These are phyloP conservation scores for Hemileccinum impolitum DNA, from an alignment of 768 basidiomycete species.

Conservation along the genomic window DNA sequence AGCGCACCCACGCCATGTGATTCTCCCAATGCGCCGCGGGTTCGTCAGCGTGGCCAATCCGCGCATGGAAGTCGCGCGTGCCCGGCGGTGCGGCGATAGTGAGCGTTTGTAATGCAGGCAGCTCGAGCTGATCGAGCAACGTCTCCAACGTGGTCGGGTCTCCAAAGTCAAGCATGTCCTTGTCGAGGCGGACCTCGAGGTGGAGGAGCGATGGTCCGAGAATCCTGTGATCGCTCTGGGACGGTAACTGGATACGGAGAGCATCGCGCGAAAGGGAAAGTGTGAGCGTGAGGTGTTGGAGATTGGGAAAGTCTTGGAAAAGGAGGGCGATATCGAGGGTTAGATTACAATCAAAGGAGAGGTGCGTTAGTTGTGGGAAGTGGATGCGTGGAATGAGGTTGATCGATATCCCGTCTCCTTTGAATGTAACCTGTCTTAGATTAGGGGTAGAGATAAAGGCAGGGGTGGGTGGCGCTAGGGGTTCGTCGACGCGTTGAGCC, in stretches of 20 bases:
- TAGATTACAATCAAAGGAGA: constrained; percentile 18
- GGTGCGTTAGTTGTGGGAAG: constrained; percentile 21
- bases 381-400: constrained; percentile 16
- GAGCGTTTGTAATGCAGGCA: constrained; percentile 19
- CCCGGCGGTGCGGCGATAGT: constrained; percentile 5
- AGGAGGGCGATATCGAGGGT: constrained; percentile 19
- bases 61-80: no score
- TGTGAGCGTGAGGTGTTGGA: constrained; percentile 15
- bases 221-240: neutral
- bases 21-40: neutral
- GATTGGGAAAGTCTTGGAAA: constrained; percentile 15
- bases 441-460: constrained; percentile 12
- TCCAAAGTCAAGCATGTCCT: constrained; percentile 20
- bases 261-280: constrained; percentile 10
- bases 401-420: constrained; percentile 10
- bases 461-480: neutral
- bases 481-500: constrained; percentile 4
- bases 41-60: neutral
- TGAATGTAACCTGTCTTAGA: constrained; percentile 14
- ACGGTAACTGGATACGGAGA: constrained; percentile 10
- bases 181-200: constrained; percentile 21
- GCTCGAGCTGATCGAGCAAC: constrained; percentile 20
- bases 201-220: constrained; percentile 6
- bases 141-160: constrained; percentile 12
- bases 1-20: constrained; percentile 5